Conservation (phyloP, 2,329 filamentous ascomycete species). For the Elsinoe arachidis region DNA sequence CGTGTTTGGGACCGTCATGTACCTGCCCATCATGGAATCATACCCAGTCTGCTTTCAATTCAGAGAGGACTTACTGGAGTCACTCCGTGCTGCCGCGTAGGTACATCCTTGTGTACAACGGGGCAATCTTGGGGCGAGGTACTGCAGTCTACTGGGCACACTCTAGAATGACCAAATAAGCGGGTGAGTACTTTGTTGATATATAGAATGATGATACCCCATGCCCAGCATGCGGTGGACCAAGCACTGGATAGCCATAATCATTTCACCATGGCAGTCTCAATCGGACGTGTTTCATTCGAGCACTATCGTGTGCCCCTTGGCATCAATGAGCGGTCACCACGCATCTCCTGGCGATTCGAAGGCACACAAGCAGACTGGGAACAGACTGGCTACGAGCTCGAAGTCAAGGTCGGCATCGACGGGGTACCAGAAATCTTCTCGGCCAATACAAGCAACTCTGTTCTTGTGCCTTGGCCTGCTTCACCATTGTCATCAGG, state of each 20-base stretch:
- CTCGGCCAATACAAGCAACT: background rate
- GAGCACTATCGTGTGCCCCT: conserved; percentile 1
- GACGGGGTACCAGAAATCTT: conserved; percentile 2
- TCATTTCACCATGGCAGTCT: background rate
- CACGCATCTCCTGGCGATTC: conserved; percentile 13
- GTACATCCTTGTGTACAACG: background rate
- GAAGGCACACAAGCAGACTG: conserved; percentile 3
- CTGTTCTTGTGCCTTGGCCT: conserved; percentile 15
- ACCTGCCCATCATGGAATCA: background rate
- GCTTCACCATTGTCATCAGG: background rate
- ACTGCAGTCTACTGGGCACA: background rate
- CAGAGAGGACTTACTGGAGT: no score
- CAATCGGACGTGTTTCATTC: background rate
- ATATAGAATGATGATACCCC: background rate
- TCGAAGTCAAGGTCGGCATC: conserved; percentile 12
- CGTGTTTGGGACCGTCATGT: background rate
- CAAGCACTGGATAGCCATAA: background rate
- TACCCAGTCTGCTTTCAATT: background rate
- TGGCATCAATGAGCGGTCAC: background rate
- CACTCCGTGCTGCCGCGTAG: no score
- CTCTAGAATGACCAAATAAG: no score
- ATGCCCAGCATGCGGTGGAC: background rate
- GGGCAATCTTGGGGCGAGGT: background rate
- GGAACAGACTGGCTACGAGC: conserved; percentile 7
- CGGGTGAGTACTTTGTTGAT: background rate